Percentiles rank a stretch among this genome's conserved stretches.
Conservation (phyloP, 2,329 filamentous ascomycete species). For the Fusarium praegraminearum region DNA sequence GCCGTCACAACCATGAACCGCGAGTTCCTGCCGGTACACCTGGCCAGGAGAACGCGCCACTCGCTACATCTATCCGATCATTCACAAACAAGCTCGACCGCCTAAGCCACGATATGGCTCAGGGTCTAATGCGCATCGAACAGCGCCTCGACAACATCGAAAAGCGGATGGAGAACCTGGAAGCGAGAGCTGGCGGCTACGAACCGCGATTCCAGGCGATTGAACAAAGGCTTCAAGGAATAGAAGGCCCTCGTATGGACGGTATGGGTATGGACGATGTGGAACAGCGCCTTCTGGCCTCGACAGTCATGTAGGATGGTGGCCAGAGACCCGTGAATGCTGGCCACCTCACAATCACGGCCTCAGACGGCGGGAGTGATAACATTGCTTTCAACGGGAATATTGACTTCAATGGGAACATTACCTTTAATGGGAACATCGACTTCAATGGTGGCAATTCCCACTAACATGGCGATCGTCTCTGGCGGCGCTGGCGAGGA, state of each 20-base stretch:
- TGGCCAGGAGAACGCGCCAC: constrained; percentile 68
- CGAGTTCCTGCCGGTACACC: constrained; percentile 65
- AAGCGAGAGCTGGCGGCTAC: constrained; percentile 58
- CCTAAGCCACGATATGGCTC: constrained; percentile 66
- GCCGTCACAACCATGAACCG: constrained; percentile 72
- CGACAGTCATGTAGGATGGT: constrained; percentile 57
- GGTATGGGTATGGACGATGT: constrained; percentile 60
- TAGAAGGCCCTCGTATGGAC: constrained; percentile 59
- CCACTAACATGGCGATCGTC: background rate
- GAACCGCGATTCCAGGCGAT: constrained; percentile 61
- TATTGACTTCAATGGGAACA: background rate
- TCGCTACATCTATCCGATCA: constrained; percentile 68
- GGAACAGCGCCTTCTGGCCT: constrained; percentile 58
- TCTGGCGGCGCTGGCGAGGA: background rate
- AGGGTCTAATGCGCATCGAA: constrained; percentile 65
- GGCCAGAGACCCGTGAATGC: constrained; percentile 30
- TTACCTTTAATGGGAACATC: background rate
- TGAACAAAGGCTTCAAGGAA: constrained; percentile 57
- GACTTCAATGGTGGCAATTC: background rate
- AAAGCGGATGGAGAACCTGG: constrained; percentile 67
- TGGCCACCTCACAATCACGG: constrained; percentile 23
- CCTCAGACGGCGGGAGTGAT: constrained; percentile 12
- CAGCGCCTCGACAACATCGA: constrained; percentile 64
- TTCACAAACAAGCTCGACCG: constrained; percentile 71
- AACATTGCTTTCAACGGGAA: constrained; percentile 2